Base-by-base conservation (phyloP, 202 grass and related monocot genomes). In the Hordeum pubiflorum region DNA sequence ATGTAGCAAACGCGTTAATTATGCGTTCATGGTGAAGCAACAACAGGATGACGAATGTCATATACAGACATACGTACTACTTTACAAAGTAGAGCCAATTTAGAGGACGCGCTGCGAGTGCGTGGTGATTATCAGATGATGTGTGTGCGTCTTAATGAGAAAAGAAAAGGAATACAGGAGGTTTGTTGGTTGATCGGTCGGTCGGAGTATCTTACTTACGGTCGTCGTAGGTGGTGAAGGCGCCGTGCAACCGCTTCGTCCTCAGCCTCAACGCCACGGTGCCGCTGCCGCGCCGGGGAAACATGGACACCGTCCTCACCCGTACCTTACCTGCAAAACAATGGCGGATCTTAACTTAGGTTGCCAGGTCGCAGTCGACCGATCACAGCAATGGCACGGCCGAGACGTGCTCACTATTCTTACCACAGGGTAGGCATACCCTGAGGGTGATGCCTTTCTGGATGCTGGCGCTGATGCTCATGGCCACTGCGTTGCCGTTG, bases 371-470 rank as follows among this genome's bases (percentile, higher is more conserved):
- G 39, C 20, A 24, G 7, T 12, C n/a, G 9, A 24, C 26, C 20
- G 46, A 50, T 50, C 14, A 50, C 46, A 74, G 55, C n/a, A 29
- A 59, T 59, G 36, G 41, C n/a, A n/a, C 13, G 23, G 23, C 52
- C 7, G 9, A 46, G 40, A 46, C 40, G 39, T 55, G 55, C n/a
- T 32, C 52, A 37, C 22, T 41, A 41, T 2, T 59, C 78, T 83
- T 78, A 98, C 95, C 92, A 17, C 86, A 80, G 76, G 95, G 95
- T 29, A 85, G 80, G 80, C 86, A 84, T 75, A 98, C 86, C 50
- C 72, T 80, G 72, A 98, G 85, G 43, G 54, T 36, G 57, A 89
- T 52, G 84, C 95, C 95, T 82, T 80, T 94, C 33, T 89, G 79
- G 52, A 98, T 84, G 79, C 77, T 57, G 22, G 74, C 52, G 52